Conservation (phyloP, 805 yeast species). For the Yarrowia deformans region DNA sequence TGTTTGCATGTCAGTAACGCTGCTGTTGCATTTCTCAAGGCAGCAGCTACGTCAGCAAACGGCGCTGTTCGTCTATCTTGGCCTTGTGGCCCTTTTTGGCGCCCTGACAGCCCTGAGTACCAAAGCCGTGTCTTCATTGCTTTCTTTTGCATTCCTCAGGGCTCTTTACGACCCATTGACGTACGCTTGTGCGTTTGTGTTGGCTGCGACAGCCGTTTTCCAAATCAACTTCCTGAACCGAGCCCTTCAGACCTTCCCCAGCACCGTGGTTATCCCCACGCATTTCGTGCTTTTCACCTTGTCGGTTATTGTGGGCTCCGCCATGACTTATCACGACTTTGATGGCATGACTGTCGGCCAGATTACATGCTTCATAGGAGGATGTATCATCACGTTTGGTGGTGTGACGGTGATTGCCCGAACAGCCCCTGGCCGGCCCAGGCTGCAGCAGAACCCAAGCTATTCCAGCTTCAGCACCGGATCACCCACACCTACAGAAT, state of each 20-base stretch:
- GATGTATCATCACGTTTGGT: constrained; percentile 21
- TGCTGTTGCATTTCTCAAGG: constrained; percentile 4
- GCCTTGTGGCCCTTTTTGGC: constrained; percentile 56
- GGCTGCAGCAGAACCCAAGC: constrained; percentile 17
- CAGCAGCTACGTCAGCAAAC: constrained; percentile 27
- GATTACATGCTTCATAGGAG: constrained; percentile 17
- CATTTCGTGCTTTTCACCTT: constrained; percentile 59
- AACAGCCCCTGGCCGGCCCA: constrained; percentile 13
- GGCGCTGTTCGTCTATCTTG: constrained; percentile 41
- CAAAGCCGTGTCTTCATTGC: constrained; percentile 53
- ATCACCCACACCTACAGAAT: constrained; percentile 8
- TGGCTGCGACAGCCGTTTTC: constrained; percentile 53
- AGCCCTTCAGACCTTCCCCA: constrained; percentile 53
- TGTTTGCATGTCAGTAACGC: background rate
- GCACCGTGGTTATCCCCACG: constrained; percentile 59
- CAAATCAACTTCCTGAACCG: constrained; percentile 54
- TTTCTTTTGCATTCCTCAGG: constrained; percentile 43
- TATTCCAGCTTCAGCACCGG: constrained; percentile 9
- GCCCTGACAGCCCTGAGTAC: constrained; percentile 58
- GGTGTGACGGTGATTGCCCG: constrained; percentile 25
- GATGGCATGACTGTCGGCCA: constrained; percentile 41
- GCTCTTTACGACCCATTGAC: constrained; percentile 48
- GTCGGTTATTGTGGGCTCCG: constrained; percentile 56
- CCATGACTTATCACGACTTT: constrained; percentile 55
- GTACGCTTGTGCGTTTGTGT: constrained; percentile 43